Percentiles rank a stretch among this genome's conserved stretches.
These are phyloP conservation scores for Cladobotryum mycophilum DNA, from an alignment of 2,329 filamentous ascomycete species.

Conservation along the genomic window DNA sequence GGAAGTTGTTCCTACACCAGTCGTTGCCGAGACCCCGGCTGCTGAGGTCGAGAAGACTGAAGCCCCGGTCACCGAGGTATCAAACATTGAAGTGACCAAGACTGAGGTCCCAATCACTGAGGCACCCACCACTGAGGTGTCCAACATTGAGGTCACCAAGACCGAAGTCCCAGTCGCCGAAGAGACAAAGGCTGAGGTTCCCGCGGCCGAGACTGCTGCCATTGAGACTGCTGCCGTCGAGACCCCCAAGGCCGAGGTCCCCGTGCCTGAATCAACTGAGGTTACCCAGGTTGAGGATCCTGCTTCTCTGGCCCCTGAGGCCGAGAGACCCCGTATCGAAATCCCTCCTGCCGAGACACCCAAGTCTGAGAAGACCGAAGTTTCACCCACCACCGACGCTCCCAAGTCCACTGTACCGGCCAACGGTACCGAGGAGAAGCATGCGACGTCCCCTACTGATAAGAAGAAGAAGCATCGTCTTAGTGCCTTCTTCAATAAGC, in stretches of 20 bases:
- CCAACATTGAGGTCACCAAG: not conserved
- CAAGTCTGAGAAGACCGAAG: conserved; percentile 15
- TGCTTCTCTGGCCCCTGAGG: conserved; percentile 5
- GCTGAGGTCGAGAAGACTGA: not conserved
- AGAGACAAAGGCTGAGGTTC: conserved; percentile 11
- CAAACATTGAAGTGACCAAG: not conserved
- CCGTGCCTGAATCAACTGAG: conserved; percentile 6
- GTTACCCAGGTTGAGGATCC: not conserved
- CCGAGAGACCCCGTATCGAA: conserved; percentile 13
- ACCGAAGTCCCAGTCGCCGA: conserved; percentile 1
- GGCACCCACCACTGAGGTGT: conserved; percentile 5
- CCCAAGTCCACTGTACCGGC: conserved; percentile 13
- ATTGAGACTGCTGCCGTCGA: conserved; percentile 12
- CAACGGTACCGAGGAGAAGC: conserved; percentile 3
- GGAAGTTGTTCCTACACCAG: not conserved
- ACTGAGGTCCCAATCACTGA: conserved; percentile 1
- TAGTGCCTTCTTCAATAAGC: conserved; percentile 55
- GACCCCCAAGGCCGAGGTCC: conserved; percentile 9
- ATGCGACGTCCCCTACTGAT: not conserved
- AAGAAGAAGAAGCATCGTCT: conserved; percentile 58
- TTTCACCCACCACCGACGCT: conserved; percentile 10
- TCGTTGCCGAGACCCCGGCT: not conserved
- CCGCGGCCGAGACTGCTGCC: conserved; percentile 8
- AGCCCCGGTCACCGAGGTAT: not conserved
- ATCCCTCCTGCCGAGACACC: conserved; percentile 10